Evolutionary conservation across 306 rosid species (phyloP), one percentile per base, ranked within the genome.

Genomic region (Castanea crenata): DNA sequence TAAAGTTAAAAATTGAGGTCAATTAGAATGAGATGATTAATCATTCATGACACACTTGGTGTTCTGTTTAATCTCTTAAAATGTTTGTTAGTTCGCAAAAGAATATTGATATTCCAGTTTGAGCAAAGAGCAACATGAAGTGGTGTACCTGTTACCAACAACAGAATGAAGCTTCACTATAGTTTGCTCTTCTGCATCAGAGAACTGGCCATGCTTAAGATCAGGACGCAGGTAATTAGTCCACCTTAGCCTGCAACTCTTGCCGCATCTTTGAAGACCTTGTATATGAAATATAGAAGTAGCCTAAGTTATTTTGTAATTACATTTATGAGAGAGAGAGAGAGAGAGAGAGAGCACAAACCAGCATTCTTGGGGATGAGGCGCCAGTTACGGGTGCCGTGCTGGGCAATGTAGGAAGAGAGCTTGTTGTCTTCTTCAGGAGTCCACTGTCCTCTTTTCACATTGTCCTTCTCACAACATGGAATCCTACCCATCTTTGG

Each of bases 341-440:
- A 52, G 69, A 52, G 61, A 35, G 46, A 56, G 27, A 29, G 27
- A 57, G 69, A 76, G 49, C 6, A 46, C 51, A 46, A 55, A 89
- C 92, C 92, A 1, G 92, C 92, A 52, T 86, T 89, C 83, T 86
- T 86, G 56, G 92, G 92, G 79, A 89, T 86, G 67, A 89, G 87
- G 38, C 89, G 88, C 92, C 92, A 89, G 63, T 89, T 87, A 29
- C 93, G 88, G 69, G 91, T 85, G 82, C 91, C 91, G 20, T 87
- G 93, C 59, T 85, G 90, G n/a, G 87, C 88, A 73, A 89, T 89
- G 83, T 93, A 90, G 77, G 94, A 91, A 20, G 93, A 90, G 74
- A 93, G 98, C 87, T 88, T 93, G 87, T 91, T 91, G 31, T 91
- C 98, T 84, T 93, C 98, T 84, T 93, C 98, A 19, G 97, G 98